Evolutionary conservation across 345 rosid genomes (phyloP).

Genomic region (Acer negundo): DNA sequence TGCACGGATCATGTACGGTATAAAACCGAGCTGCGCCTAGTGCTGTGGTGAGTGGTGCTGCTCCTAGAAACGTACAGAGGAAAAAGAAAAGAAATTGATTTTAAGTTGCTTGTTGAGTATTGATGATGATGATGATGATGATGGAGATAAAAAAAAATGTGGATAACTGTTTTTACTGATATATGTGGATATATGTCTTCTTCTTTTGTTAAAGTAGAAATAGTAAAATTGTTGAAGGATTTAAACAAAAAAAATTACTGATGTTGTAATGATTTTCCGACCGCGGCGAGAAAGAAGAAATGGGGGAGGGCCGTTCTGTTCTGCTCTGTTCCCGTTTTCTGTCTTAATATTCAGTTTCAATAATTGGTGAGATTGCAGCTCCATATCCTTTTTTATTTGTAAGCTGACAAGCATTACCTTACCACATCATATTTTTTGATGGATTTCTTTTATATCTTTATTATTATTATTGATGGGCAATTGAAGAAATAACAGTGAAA

Average conservation of each 20-base stretch:
- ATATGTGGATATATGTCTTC: conserved; percentile 37
- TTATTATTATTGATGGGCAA: too few species aligned
- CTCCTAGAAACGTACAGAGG: neutral
- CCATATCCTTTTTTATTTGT: neutral
- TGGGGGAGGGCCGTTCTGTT: conserved; percentile 12
- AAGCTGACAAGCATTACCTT: neutral
- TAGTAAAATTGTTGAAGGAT: conserved; percentile 24
- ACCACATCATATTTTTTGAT: neutral
- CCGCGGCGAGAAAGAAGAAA: neutral
- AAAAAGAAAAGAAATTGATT: conserved; percentile 11
- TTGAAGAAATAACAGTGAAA: neutral
- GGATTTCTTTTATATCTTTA: neutral
- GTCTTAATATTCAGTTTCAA: conserved; percentile 13
- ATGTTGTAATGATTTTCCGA: conserved; percentile 14
- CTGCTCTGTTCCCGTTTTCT: conserved; percentile 10
- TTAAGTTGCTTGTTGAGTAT: conserved; percentile 14
- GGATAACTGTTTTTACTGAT: conserved; percentile 27
- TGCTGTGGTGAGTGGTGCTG: conserved; percentile 14
- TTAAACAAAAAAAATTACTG: neutral
- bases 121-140: neutral
- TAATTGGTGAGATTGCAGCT: neutral
- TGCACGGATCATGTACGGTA: neutral
- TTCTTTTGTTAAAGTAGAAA: conserved; percentile 15
- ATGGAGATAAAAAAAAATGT: conserved; percentile 30
- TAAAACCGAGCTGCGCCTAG: conserved; percentile 15